These are phyloP conservation scores for Xylariaceae sp. DNA, from an alignment of 2,329 filamentous ascomycete species.

Conservation along the genomic window DNA sequence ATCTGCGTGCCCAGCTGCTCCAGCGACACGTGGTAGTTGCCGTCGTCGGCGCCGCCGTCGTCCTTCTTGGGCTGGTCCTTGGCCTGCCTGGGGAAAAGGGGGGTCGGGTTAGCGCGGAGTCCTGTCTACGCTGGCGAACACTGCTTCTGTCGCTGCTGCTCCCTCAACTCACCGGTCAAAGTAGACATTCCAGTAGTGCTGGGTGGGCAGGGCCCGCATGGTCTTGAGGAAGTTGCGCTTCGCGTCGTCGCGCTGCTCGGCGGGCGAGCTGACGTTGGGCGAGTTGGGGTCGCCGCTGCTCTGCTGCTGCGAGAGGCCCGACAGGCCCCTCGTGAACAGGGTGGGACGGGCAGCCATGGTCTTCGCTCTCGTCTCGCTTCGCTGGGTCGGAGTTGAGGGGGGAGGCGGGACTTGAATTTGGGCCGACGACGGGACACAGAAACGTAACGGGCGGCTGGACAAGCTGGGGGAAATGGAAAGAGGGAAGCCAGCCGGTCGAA, in stretches of 20 bases:
- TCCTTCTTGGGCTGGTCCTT: slow-evolving; percentile 36
- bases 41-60: slow-evolving; percentile 30
- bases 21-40: slow-evolving; percentile 45
- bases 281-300: slow-evolving; percentile 48
- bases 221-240: slow-evolving; percentile 78
- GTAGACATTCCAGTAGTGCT: slow-evolving; percentile 73
- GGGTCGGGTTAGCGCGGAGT: slow-evolving; percentile 2
- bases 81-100: slow-evolving; percentile 26
- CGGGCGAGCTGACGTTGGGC: slow-evolving; percentile 56
- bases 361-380: too few relatives aligned
- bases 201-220: slow-evolving; percentile 64
- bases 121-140: neutral
- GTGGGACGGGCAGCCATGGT: slow-evolving; percentile 50
- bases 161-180: slow-evolving; percentile 46
- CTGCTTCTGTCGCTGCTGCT: neutral
- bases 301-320: slow-evolving; percentile 44
- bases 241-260: slow-evolving; percentile 66
- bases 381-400: too few relatives aligned
- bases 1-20: slow-evolving; percentile 59
- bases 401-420: too few relatives aligned
- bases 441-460: slow-evolving; percentile 2
- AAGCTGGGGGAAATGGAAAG: slow-evolving; percentile 1
- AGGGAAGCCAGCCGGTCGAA: slow-evolving; percentile 3
- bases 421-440: slow-evolving; percentile 3
- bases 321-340: slow-evolving; percentile 56